phyloP scores from a whole-genome alignment of 169 alveolate species.

The Plasmodium adleri region DNA sequence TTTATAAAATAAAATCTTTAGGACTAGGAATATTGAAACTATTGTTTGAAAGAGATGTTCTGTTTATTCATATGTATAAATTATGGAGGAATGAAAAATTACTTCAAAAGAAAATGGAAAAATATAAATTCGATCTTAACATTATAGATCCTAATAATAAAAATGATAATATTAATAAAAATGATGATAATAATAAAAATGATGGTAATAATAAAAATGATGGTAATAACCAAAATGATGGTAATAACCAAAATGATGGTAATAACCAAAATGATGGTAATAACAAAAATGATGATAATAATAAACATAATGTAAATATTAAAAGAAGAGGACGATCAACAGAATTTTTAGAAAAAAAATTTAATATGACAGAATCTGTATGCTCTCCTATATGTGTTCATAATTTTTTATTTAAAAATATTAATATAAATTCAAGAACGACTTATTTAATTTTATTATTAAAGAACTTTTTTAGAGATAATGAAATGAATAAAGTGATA shows the following conservation, averaged over 20 bases:
- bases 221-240: too few species aligned
- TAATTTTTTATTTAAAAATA: conserved; percentile 63
- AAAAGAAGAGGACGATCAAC: not conserved
- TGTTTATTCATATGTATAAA: conserved; percentile 70
- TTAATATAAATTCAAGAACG: conserved; percentile 62
- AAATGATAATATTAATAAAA: not conserved
- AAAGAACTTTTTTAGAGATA: conserved; percentile 57
- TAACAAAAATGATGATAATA: not conserved
- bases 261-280: too few species aligned
- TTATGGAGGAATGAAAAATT: conserved; percentile 73
- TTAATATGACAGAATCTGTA: conserved; percentile 42
- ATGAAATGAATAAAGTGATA: conserved; percentile 52
- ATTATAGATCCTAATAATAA: not conserved
- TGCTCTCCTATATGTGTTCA: conserved; percentile 62
- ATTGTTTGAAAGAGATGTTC: conserved; percentile 63
- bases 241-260: too few species aligned
- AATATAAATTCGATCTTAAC: conserved; percentile 28
- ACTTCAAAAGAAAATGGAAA: conserved; percentile 24
- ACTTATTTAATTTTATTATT: conserved; percentile 50
- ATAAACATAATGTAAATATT: not conserved
- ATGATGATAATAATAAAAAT: too few species aligned
- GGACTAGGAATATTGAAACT: conserved; percentile 46
- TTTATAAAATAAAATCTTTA: conserved; percentile 25
- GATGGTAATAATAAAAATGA: too few species aligned
- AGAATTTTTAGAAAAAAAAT: conserved; percentile 6